Evolutionary conservation across 176 grass and related monocot species (phyloP), one percentile per base, ranked within the genome.

Genomic region (Eleusine indica): DNA sequence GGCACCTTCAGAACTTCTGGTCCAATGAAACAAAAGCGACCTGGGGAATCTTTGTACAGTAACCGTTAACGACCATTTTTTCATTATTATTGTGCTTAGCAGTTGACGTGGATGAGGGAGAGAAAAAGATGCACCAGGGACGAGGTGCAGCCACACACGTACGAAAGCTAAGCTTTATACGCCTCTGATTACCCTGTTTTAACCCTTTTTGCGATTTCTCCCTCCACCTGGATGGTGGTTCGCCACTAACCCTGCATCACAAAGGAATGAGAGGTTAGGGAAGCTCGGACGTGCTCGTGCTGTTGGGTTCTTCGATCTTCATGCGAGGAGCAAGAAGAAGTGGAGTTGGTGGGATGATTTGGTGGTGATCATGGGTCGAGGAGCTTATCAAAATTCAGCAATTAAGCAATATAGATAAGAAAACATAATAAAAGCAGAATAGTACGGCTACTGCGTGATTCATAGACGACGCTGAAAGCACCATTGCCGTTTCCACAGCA

Each of bases 301-400:
- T 4, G 12, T 66, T 15, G 15, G 25, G 6, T 66, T 6, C 54
- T 21, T 28, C 39, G 8, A 62, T 42, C 1, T 53, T 9, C 68
- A 57, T 74, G 77, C 80, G 77, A 86, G 84, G 77, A 74, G 32
- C 70, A 86, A 35, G 61, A 65, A 8, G 3, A 18, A 47, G 77
- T 86, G 84, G 70, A 77, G 58, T 61, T 69, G 65, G 41, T 85
- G 74, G 58, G 58, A 9, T 28, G n/a, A 25, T n/a, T 22, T 46
- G 49, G 38, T 73, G 68, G 28, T 37, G 22, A 16, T 22, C 53
- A 38, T 9, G 62, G 37, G 73, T 28, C 0, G 42, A 67, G 22
- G 8, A 57, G 12, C 13, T 6, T 71, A 54, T 35, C 16, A 15
- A 56, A 40, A 63, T 68, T 47, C 74, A 2, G 40, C 71, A 46